Evolutionary conservation across 495 filamentous ascomycete species (phyloP), one percentile per base, ranked within the genome.

Genomic region (Margaritispora aquatica): DNA sequence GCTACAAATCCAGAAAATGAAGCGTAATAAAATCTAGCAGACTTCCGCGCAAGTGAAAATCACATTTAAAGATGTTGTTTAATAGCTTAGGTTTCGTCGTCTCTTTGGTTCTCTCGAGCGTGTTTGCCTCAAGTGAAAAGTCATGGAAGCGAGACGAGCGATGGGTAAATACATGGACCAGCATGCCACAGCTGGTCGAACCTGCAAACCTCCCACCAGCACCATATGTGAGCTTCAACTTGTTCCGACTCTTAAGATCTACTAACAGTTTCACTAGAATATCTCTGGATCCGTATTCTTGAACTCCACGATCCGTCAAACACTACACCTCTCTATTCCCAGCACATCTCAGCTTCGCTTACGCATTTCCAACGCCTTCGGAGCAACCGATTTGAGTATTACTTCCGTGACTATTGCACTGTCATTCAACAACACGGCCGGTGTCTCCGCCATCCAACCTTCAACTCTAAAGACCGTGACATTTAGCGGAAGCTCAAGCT

Each of bases 301-400:
- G 27, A 83, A 86, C 56, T 77, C 82, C 19, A 88, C 87, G 1
- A 73, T 89, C 54, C 83, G 87, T 10, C 85, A 89, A 67, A 90
- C 86, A 0, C 64, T 88, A 1, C 80, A 84, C 51, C 65, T 86
- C 27, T 80, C 82, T 2, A 72, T 87, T 21, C 38, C 38, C 4
- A 77, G 74, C 2, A 73, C 77, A 7, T 66, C 77, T 22, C 75
- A 77, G 21, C 73, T 88, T 54, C 82, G 86, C 19, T 66, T 90
- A 26, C 80, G 82, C 50, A 74, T 89, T 46, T 86, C 81, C 54
- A 90, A 90, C 70, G 79, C 80, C 1, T 89, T 89, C 54, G 86
- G 86, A 10, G 66, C 72, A 9, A 81, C 74, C 51, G 76, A 84
- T 66, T 70, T 89, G 1, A 77, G 80, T 31, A 82, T 91, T 59